Evolutionary conservation across 306 rosid genomes (phyloP).

Genomic region (Parietaria judaica): DNA sequence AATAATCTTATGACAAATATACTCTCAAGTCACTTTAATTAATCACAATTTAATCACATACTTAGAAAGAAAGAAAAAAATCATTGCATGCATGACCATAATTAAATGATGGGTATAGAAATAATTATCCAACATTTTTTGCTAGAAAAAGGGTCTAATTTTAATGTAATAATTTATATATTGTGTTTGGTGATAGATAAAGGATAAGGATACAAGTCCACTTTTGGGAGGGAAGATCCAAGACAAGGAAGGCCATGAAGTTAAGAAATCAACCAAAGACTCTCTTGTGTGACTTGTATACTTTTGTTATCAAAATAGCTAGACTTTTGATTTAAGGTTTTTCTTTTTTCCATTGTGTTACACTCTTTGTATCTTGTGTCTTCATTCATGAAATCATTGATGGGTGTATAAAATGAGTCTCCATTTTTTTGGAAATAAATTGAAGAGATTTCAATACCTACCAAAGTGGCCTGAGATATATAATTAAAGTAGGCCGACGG

Average conservation of each 20-base stretch:
- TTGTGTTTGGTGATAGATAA: conserved; percentile 27
- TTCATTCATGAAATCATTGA: conserved; percentile 2
- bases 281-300: conserved; percentile 51
- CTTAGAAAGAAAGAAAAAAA: too few relatives aligned
- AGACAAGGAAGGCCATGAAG: conserved; percentile 63
- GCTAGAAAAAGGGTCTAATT: not conserved
- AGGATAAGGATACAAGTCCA: conserved; percentile 58
- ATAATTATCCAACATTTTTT: too few relatives aligned
- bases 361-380: conserved; percentile 4
- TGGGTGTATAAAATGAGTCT: conserved; percentile 19
- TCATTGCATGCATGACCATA: too few relatives aligned
- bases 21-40: too few relatives aligned
- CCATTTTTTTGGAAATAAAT: conserved; percentile 14
- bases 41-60: too few relatives aligned
- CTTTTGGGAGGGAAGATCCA: conserved; percentile 52
- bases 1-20: too few relatives aligned
- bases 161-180: not conserved
- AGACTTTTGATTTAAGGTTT: conserved; percentile 14
- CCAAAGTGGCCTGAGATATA: not conserved
- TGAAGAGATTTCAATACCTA: not conserved
- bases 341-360: conserved; percentile 19
- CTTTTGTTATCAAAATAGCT: not conserved
- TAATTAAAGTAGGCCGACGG: too few relatives aligned
- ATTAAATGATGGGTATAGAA: too few relatives aligned
- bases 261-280: conserved; percentile 63